A percentile compares a stretch with the other conserved stretches of the same genome.
Conservation (phyloP, 2,329 filamentous ascomycete species). For the Claviceps purpurea region DNA sequence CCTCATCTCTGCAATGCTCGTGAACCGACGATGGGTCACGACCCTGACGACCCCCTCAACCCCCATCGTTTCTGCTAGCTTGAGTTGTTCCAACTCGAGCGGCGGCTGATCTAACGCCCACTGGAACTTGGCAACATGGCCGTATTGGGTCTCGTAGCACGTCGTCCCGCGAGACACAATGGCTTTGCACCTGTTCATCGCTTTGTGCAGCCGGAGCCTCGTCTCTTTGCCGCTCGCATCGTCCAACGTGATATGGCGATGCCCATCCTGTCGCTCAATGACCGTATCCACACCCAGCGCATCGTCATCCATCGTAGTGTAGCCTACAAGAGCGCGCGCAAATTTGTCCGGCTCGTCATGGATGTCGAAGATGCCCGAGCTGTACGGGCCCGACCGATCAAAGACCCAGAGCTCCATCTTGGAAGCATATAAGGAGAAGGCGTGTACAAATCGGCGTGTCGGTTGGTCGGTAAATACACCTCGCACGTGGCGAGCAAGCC, state of each 20-base stretch:
- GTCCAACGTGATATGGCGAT: slow-evolving; percentile 2
- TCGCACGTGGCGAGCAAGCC: slow-evolving; percentile 10
- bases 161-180: slow-evolving; percentile 10
- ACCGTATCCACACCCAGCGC: slow-evolving; percentile 8
- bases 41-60: slow-evolving; percentile 9
- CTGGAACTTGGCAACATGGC: slow-evolving; percentile 10
- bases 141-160: slow-evolving; percentile 6
- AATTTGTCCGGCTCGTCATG: slow-evolving; percentile 8
- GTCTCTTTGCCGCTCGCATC: slow-evolving; percentile 1
- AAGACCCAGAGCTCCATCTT: slow-evolving; percentile 14
- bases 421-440: slow-evolving; percentile 5
- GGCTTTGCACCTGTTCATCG: slow-evolving; percentile 5
- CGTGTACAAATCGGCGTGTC: slow-evolving; percentile 11
- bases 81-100: slow-evolving; percentile 9
- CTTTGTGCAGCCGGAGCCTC: background rate
- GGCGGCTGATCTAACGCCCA: slow-evolving; percentile 2
- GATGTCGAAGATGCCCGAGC: slow-evolving; percentile 8
- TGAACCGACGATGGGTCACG: slow-evolving; percentile 7
- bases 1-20: slow-evolving; percentile 7
- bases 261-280: background rate
- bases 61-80: slow-evolving; percentile 6
- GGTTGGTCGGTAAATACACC: slow-evolving; percentile 9
- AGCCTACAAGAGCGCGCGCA: slow-evolving; percentile 10
- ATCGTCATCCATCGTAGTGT: slow-evolving; percentile 9
- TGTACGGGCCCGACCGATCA: slow-evolving; percentile 10